Evolutionary conservation across 768 basidiomycete species (phyloP), one percentile per base, ranked within the genome.

Genomic region (Tephrocybe sp.): DNA sequence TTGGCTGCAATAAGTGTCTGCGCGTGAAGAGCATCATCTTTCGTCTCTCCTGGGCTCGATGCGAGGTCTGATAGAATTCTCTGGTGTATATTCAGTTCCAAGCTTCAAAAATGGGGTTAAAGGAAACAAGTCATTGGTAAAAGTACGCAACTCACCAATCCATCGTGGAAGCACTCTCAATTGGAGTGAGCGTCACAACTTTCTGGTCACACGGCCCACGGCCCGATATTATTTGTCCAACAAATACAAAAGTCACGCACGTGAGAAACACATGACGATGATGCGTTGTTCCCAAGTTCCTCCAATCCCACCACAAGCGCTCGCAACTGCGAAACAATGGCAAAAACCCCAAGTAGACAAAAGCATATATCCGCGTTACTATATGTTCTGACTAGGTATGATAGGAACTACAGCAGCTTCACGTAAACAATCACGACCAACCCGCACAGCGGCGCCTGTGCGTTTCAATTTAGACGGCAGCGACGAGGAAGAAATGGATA

Each of bases 31-130:
- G 77, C 58, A 58, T 78, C 75, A 18, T 78, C 78, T 50, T 75
- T 69, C 20, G 72, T 68, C 26, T 77, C 73, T 15, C 77, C 75
- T 46, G 79, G 69, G 58, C 78, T 81, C 17, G 73, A 71, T 4
- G 86, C 88, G 50, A 93, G 77, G 68, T 93, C 89, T 21, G 83
- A 79, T 18, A 92, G 66, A 53, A 93, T 86, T 51, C 77, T 77
- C 58, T 89, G 88, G 54, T 83, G 85, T 46, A 91, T 83, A 64
- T 89, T 85, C 18, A 93, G 68, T 64, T 93, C 90, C 15, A 93
- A 72, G 64, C 90, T 92, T 56, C 15, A 45, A 14, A 17, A 51
- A 11, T 5, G 37, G 49, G 47, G 33, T 43, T 5, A 17, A 11
- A 45, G n/a, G 17, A 26, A 32, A 38, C 32, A 24, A 30, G 25